Base-by-base conservation (phyloP, 352 stramenopile genomes). In the Phytopythium litorale region DNA sequence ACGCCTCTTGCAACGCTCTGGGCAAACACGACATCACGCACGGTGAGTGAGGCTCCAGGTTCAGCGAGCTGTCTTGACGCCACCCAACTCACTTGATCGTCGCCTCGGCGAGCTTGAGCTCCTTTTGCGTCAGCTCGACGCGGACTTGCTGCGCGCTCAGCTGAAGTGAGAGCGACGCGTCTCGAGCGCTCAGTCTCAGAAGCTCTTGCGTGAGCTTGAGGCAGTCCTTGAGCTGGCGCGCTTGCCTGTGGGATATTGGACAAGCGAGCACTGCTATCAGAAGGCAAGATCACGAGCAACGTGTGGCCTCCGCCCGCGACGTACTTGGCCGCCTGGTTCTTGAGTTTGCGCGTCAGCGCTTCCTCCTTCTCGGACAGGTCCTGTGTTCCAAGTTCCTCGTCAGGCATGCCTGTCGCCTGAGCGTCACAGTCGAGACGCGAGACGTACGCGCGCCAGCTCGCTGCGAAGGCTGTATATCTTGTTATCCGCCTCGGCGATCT, bases 311-410 rank as follows among this genome's bases (percentile, higher is more conserved):
- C 19, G 42, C 19, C 5, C 6, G 28, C 18, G 5, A 15, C 75
- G 49, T 78, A 88, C 72, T 91, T 92, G 7, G 78, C 59, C 3
- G 73, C 69, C 68, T 91, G 79, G 25, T 81, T 75, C 62, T 81
- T 89, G 23, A 96, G 71, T 57, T 93, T 92, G 45, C 84, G 73
- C 8, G 82, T 79, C 67, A 92, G 78, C 5, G 76, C 80, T 28
- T 91, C 81, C 49, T 94, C 81, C 46, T 89, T 92, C 18, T 83
- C 75, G 1, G 84, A 94, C 15, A 91, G 56, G 61, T 94, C 87
- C 79, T 91, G 35, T 25, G 63, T 11, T 35, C 8, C 51, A 45
- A 1, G 3, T n/a, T 66, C 43, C 28, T 3, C 23, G 37, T 46
- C 13, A 56, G 43, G 54, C 7, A 9, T 23, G 19, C 46, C 5